Conservation (phyloP, 2,329 filamentous ascomycete species). For the Aspergillus arachidicola region DNA sequence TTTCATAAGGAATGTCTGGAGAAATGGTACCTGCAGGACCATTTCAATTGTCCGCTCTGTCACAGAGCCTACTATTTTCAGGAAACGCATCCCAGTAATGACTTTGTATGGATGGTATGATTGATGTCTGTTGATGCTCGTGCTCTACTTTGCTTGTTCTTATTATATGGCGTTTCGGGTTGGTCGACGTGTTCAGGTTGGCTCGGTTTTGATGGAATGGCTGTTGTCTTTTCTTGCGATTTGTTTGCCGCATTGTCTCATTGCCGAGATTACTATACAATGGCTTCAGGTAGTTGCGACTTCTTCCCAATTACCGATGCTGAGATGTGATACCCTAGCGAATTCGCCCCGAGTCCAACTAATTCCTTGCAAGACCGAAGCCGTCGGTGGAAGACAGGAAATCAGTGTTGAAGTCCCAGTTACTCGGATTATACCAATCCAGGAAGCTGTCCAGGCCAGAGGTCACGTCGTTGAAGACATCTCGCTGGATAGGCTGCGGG, state of each 20-base stretch:
- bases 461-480: constrained; percentile 32
- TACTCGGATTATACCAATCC: constrained; percentile 37
- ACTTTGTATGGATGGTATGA: constrained; percentile 43
- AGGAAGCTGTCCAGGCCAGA: constrained; percentile 35
- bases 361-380: constrained; percentile 21
- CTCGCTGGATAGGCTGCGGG: constrained; percentile 32
- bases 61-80: constrained; percentile 39
- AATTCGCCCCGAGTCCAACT: not conserved
- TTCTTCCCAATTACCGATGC: not conserved
- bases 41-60: constrained; percentile 43
- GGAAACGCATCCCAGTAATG: constrained; percentile 31
- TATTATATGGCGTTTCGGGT: not conserved
- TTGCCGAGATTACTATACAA: not conserved
- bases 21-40: constrained; percentile 43
- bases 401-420: constrained; percentile 37
- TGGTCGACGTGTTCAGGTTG: not conserved
- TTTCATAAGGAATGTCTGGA: constrained; percentile 45
- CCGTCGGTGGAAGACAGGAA: constrained; percentile 26
- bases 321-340: constrained; percentile 3
- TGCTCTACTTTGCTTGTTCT: not conserved
- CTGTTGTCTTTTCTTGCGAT: not conserved
- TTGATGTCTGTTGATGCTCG: constrained; percentile 8
- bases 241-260: not conserved
- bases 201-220: not conserved
- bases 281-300: not conserved